Conservation (phyloP, 352 stramenopile genomes). For the Phytophthora chlamydospora region DNA sequence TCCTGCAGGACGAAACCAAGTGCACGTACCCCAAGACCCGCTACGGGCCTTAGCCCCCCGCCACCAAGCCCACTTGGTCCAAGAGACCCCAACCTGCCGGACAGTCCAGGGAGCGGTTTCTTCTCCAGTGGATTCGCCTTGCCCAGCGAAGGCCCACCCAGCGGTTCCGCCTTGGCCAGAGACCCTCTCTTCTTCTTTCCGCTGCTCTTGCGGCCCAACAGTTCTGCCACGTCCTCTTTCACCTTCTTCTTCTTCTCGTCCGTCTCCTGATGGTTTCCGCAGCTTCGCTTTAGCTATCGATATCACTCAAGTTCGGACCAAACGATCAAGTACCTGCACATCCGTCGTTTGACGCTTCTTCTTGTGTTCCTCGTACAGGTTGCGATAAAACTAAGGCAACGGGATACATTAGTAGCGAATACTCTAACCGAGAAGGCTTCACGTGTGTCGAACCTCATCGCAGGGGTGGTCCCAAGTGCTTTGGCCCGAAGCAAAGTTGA, state of each 20-base stretch:
- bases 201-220: conserved; percentile 62
- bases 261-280: conserved; percentile 45
- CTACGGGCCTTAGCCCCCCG: conserved; percentile 49
- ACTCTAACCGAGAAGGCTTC: neutral
- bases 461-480: conserved; percentile 96
- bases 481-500: conserved; percentile 93
- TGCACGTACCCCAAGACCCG: conserved; percentile 54
- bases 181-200: conserved; percentile 67
- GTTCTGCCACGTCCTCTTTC: conserved; percentile 80
- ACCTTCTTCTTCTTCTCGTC: conserved; percentile 83
- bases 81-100: conserved; percentile 41
- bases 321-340: conserved; percentile 30
- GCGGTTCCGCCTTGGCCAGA: conserved; percentile 46
- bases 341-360: conserved; percentile 59
- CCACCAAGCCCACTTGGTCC: conserved; percentile 30
- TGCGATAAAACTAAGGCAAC: conserved; percentile 86
- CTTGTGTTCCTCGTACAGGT: conserved; percentile 94
- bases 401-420: conserved; percentile 14
- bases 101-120: conserved; percentile 67
- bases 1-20: neutral
- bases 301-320: neutral
- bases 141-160: conserved; percentile 48
- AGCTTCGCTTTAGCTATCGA: neutral
- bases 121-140: conserved; percentile 65
- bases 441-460: conserved; percentile 68